These are phyloP conservation scores for Termitomyces sp. DNA, from an alignment of 768 basidiomycete species.

Conservation along the genomic window DNA sequence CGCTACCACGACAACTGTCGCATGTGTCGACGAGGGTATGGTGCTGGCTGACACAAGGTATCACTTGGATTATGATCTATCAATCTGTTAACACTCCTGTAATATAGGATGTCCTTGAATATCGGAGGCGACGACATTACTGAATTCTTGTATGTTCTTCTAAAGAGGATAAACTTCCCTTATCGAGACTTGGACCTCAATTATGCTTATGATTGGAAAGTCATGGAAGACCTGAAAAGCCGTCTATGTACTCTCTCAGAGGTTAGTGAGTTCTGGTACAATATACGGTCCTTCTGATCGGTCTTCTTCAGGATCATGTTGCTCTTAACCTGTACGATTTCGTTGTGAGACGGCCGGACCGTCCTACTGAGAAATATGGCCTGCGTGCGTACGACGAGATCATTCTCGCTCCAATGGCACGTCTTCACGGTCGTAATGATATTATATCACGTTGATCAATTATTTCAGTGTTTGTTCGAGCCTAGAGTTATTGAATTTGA, in stretches of 20 bases:
- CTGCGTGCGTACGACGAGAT: slow-evolving; percentile 93
- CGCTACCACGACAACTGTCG: slow-evolving; percentile 74
- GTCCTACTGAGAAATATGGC: slow-evolving; percentile 80
- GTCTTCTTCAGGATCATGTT: slow-evolving; percentile 64
- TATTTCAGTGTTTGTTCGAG: slow-evolving; percentile 81
- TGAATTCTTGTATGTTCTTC: slow-evolving; percentile 74
- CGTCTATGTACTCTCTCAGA: slow-evolving; percentile 83
- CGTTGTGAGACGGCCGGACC: slow-evolving; percentile 70
- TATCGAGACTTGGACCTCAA: slow-evolving; percentile 80
- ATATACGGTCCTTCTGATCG: not conserved
- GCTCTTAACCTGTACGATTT: slow-evolving; percentile 91
- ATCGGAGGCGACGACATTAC: slow-evolving; percentile 97
- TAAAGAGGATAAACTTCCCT: slow-evolving; percentile 81
- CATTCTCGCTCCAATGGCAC: slow-evolving; percentile 90
- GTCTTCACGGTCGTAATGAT: not conserved
- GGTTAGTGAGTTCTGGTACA: slow-evolving; percentile 38
- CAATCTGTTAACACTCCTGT: not conserved
- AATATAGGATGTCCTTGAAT: slow-evolving; percentile 64
- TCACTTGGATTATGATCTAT: slow-evolving; percentile 7
- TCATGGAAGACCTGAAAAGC: slow-evolving; percentile 89
- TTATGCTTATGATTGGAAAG: slow-evolving; percentile 78
- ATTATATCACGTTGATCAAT: not conserved
- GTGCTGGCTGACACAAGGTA: slow-evolving; percentile 86
- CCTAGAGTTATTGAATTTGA: slow-evolving; percentile 91
- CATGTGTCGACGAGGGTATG: slow-evolving; percentile 93